A percentile compares a stretch with the other conserved stretches of the same genome.
Evolutionary conservation across 371 early-diverging fungal genomes (phyloP).

Genomic region (Apophysomyces sp.): DNA sequence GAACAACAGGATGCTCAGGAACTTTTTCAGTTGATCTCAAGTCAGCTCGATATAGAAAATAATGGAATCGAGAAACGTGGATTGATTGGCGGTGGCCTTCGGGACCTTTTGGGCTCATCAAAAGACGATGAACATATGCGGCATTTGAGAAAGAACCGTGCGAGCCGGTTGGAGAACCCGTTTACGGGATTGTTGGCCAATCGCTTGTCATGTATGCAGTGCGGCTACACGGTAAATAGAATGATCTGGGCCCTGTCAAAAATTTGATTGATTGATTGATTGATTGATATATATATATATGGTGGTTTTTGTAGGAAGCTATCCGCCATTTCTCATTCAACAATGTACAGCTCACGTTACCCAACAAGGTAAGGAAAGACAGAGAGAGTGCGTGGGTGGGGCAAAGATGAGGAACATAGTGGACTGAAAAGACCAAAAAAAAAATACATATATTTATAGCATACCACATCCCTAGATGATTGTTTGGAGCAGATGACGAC

Average conservation of each 20-base stretch:
- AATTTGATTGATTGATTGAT: neutral
- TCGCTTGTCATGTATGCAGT: slow-evolving; percentile 72
- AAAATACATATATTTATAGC: too few species aligned
- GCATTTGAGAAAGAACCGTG: slow-evolving; percentile 9
- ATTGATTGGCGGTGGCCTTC: slow-evolving; percentile 12
- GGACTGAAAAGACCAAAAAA: too few species aligned
- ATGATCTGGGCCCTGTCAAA: neutral
- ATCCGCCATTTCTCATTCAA: slow-evolving; percentile 77
- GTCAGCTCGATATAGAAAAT: slow-evolving; percentile 70
- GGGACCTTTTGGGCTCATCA: slow-evolving; percentile 7
- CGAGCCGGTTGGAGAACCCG: slow-evolving; percentile 45
- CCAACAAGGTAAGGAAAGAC: slow-evolving; percentile 42
- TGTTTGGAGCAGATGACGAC: slow-evolving; percentile 62
- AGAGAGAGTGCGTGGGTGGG: neutral
- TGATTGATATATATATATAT: too few species aligned
- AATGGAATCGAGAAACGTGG: slow-evolving; percentile 7
- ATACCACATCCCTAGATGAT: slow-evolving; percentile 58
- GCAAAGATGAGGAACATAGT: neutral
- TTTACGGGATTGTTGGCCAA: slow-evolving; percentile 70
- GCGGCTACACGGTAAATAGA: slow-evolving; percentile 67
- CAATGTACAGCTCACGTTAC: slow-evolving; percentile 67
- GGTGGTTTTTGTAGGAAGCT: slow-evolving; percentile 55
- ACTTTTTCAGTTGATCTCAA: slow-evolving; percentile 78
- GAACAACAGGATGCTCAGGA: slow-evolving; percentile 95
- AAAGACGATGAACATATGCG: neutral